Evolutionary conservation across 495 filamentous ascomycete genomes (phyloP).

Genomic region (Choiromyces venosus): DNA sequence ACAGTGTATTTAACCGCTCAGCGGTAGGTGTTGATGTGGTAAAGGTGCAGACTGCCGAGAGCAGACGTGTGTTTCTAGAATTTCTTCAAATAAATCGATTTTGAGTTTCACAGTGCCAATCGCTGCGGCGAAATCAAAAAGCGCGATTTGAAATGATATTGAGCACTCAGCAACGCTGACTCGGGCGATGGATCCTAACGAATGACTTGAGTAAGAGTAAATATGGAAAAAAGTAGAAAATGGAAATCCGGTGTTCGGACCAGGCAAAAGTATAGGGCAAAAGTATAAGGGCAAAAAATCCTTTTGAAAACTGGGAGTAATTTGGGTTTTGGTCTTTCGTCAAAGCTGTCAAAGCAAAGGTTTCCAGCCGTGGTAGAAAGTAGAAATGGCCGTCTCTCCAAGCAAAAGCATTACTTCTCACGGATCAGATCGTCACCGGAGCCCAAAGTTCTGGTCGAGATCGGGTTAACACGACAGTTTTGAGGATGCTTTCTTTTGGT

Average conservation of each 20-base stretch:
- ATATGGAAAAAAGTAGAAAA: constrained; percentile 4
- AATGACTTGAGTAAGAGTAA: constrained; percentile 16
- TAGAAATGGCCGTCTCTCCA: constrained; percentile 26
- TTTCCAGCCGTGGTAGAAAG: constrained; percentile 25
- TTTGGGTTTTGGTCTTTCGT: background rate
- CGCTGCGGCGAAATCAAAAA: constrained; percentile 17
- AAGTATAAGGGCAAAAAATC: constrained; percentile 2
- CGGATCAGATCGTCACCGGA: constrained; percentile 5
- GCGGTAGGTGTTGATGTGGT: constrained; percentile 21
- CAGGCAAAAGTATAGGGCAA: too few species aligned
- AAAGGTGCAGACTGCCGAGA: constrained; percentile 17
- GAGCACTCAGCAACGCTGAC: constrained; percentile 25
- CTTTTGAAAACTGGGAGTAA: constrained; percentile 10
- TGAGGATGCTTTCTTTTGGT: constrained; percentile 11
- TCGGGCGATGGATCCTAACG: constrained; percentile 25
- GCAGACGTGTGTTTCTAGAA: constrained; percentile 3
- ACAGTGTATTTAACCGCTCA: constrained; percentile 34
- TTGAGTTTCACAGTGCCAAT: constrained; percentile 12
- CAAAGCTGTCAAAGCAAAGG: constrained; percentile 7
- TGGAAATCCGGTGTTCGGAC: constrained; percentile 3
- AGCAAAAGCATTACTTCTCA: constrained; percentile 34
- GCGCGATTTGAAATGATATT: constrained; percentile 11
- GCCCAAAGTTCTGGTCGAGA: constrained; percentile 1
- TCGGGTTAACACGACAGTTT: background rate
- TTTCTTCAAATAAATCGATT: constrained; percentile 5